Conservation (phyloP, 2,329 filamentous ascomycete genomes). For the Graphilbum sp. region DNA sequence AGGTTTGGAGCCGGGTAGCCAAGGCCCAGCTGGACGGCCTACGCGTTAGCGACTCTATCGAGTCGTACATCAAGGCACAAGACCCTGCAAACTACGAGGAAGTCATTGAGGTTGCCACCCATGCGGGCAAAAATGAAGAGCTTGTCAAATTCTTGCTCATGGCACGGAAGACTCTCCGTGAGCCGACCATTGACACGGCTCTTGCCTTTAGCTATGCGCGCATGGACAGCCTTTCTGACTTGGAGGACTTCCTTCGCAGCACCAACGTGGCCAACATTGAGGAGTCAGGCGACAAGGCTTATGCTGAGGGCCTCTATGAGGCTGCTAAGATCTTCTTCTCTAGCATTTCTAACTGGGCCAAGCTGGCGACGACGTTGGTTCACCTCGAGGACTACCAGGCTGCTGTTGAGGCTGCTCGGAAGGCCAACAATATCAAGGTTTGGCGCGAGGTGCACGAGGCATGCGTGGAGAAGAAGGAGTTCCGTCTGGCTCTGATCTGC, state of each 20-base stretch:
- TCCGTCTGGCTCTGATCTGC: constrained; percentile 95
- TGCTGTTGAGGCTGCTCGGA: constrained; percentile 91
- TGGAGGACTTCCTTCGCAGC: constrained; percentile 87
- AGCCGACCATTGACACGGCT: constrained; percentile 83
- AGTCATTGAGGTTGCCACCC: constrained; percentile 89
- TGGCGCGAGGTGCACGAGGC: constrained; percentile 98
- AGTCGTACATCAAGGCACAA: constrained; percentile 90
- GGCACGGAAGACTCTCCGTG: constrained; percentile 91
- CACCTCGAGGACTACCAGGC: constrained; percentile 94
- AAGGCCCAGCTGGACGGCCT: constrained; percentile 96
- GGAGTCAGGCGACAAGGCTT: constrained; percentile 95
- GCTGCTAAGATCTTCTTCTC: constrained; percentile 98
- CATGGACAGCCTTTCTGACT: constrained; percentile 76
- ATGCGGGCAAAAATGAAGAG: constrained; percentile 94
- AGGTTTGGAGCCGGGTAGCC: constrained; percentile 96
- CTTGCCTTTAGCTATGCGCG: constrained; percentile 89
- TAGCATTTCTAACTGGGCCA: constrained; percentile 98
- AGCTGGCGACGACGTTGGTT: constrained; percentile 94
- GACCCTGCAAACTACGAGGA: constrained; percentile 89
- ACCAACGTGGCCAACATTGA: constrained; percentile 95
- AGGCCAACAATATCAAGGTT: constrained; percentile 97
- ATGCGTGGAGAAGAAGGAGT: constrained; percentile 95
- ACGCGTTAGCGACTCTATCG: constrained; percentile 79
- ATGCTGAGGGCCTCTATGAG: constrained; percentile 83
- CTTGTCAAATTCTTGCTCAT: constrained; percentile 93